Percentiles rank a stretch among this genome's conserved stretches.
phyloP scores from a whole-genome alignment of 2,329 filamentous ascomycete species.

The Penicillium sp. region DNA sequence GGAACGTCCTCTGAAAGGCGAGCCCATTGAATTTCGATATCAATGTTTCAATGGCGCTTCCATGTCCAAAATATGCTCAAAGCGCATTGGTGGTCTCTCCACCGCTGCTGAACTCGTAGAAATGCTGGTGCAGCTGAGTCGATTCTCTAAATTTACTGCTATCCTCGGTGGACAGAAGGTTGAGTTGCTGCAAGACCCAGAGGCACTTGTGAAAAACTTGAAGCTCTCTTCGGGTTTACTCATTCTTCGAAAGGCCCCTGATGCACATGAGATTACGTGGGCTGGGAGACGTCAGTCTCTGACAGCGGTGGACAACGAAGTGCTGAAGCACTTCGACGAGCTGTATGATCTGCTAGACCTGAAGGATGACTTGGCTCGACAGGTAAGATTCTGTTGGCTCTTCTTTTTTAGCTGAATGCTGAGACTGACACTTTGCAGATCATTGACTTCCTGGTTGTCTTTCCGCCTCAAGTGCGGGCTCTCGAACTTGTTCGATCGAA shows the following conservation, averaged over 20 bases:
- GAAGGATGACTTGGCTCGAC: conserved; percentile 65
- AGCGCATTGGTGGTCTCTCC: conserved; percentile 68
- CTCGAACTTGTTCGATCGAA: conserved; percentile 58
- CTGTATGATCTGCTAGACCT: conserved; percentile 78
- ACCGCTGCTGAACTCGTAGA: conserved; percentile 68
- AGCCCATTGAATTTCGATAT: conserved; percentile 66
- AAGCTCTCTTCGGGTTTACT: conserved; percentile 64
- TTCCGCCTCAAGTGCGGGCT: conserved; percentile 66
- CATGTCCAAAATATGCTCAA: conserved; percentile 59
- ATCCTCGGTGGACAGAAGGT: conserved; percentile 69
- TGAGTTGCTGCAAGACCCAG: conserved; percentile 58
- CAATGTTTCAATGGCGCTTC: conserved; percentile 66
- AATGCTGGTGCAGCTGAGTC: conserved; percentile 65
- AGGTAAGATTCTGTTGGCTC: conserved; percentile 49
- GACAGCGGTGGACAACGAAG: conserved; percentile 69
- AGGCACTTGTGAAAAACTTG: conserved; percentile 66
- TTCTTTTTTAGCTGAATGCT: background rate
- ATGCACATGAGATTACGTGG: conserved; percentile 39
- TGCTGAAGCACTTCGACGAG: conserved; percentile 77
- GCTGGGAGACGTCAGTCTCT: conserved; percentile 49
- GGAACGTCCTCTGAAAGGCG: conserved; percentile 57
- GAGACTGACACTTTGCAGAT: conserved; percentile 47
- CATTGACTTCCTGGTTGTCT: conserved; percentile 66
- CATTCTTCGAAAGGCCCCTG: conserved; percentile 59
- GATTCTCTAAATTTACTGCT: conserved; percentile 71